Conservation (phyloP, 345 rosid species). For the Lepidium aucheri region DNA sequence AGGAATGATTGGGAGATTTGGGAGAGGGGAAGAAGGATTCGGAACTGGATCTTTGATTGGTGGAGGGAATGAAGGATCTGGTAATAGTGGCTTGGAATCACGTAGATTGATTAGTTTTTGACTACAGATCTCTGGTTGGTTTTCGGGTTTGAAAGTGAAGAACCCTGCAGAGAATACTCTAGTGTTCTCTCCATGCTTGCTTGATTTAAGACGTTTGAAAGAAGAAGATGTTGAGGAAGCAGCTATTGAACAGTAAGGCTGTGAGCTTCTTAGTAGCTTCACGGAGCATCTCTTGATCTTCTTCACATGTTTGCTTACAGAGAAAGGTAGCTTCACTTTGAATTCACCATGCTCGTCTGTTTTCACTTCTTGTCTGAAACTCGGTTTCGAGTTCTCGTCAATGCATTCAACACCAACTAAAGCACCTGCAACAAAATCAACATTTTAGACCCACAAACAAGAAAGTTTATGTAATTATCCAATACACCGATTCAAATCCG, state of each 20-base stretch:
- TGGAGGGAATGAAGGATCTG: constrained; percentile 32
- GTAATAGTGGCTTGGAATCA: neutral
- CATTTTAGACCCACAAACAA: neutral
- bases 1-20: constrained; percentile 42
- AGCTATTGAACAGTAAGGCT: constrained; percentile 66
- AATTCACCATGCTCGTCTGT: constrained; percentile 70
- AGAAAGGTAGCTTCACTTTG: constrained; percentile 54
- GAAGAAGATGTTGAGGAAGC: constrained; percentile 58
- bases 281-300: constrained; percentile 67
- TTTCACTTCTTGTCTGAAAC: constrained; percentile 50
- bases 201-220: constrained; percentile 43
- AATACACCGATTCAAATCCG: neutral
- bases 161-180: constrained; percentile 85
- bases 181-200: constrained; percentile 31
- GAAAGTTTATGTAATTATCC: neutral
- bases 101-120: constrained; percentile 39
- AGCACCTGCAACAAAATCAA: constrained; percentile 52
- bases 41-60: constrained; percentile 36
- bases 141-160: constrained; percentile 74
- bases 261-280: constrained; percentile 56
- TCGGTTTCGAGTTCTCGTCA: constrained; percentile 33
- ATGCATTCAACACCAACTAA: constrained; percentile 66
- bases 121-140: constrained; percentile 52
- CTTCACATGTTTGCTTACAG: constrained; percentile 54
- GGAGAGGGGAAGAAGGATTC: constrained; percentile 42